Conservation (phyloP, 257 asterid species). For the Ehretia macrophylla region DNA sequence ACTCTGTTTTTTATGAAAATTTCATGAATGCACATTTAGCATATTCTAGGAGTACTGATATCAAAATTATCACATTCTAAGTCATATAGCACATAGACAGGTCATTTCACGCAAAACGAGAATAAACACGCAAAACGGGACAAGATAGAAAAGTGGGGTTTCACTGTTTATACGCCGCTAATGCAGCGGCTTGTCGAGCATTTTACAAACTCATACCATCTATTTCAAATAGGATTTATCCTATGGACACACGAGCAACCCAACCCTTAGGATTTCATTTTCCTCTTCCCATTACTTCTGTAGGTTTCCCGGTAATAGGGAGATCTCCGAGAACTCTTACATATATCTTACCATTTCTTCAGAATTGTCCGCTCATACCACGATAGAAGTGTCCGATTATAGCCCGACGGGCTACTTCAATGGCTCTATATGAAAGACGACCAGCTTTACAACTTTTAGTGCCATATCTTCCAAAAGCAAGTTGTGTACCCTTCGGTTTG, state of each 20-base stretch:
- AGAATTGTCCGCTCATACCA: slow-evolving; percentile 1
- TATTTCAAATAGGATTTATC: slow-evolving; percentile 6
- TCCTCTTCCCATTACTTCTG: slow-evolving; percentile 8
- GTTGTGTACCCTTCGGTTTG: not conserved
- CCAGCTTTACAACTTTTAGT: no score
- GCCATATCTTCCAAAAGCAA: no score
- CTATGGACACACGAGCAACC: slow-evolving; percentile 1
- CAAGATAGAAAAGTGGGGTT: no score
- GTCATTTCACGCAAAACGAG: no score
- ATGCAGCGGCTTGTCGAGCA: slow-evolving; percentile 9
- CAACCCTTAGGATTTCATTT: slow-evolving; percentile 1
- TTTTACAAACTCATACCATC: slow-evolving; percentile 7
- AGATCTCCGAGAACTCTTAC: not conserved
- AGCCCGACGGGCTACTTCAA: not conserved
- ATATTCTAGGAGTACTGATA: no score
- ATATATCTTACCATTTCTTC: slow-evolving; percentile 11
- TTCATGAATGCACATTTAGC: no score
- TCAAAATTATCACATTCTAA: no score
- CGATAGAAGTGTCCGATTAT: no score
- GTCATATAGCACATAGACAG: no score
- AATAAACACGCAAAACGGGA: no score
- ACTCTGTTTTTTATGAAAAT: no score
- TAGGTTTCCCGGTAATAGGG: slow-evolving; percentile 8
- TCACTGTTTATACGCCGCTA: not conserved
- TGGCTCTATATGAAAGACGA: not conserved